A percentile compares a stretch with the other conserved stretches of the same genome.
phyloP scores from a whole-genome alignment of 2,329 filamentous ascomycete species.

The Penicillium corylophilum region DNA sequence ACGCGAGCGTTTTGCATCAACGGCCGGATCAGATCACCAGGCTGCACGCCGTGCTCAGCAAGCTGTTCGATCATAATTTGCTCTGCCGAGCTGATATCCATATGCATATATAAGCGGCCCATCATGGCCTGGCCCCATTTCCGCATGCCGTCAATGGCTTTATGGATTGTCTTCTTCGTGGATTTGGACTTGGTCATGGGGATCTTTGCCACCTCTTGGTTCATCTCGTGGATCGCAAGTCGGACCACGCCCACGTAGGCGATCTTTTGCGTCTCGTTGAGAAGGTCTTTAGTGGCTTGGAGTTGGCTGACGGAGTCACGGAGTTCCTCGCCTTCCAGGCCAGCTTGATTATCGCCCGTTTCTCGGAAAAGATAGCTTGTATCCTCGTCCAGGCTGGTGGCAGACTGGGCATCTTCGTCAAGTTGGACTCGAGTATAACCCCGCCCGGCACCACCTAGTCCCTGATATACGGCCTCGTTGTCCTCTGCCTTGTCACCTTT shows the following conservation, averaged over 20 bases:
- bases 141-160: conserved; percentile 73
- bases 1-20: conserved; percentile 91
- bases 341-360: conserved; percentile 60
- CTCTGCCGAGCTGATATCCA: conserved; percentile 86
- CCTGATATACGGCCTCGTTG: conserved; percentile 70
- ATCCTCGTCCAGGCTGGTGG: conserved; percentile 95
- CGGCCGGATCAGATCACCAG: conserved; percentile 76
- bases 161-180: conserved; percentile 66
- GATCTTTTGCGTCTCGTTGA: conserved; percentile 93
- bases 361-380: conserved; percentile 94
- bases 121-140: conserved; percentile 99
- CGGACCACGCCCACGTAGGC: conserved; percentile 92
- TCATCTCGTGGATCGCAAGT: conserved; percentile 75
- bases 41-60: conserved; percentile 84
- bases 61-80: conserved; percentile 99
- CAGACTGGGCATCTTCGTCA: conserved; percentile 90
- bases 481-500: conserved; percentile 70
- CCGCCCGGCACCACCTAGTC: conserved; percentile 84
- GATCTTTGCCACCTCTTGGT: conserved; percentile 64
- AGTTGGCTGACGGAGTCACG: conserved; percentile 86
- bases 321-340: conserved; percentile 72
- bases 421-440: conserved; percentile 94
- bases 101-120: conserved; percentile 88
- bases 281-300: conserved; percentile 89
- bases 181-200: conserved; percentile 57